These are phyloP conservation scores for Cyclostephanos tholiformis DNA, from an alignment of 108 stramenopile genomes.

Conservation along the genomic window DNA sequence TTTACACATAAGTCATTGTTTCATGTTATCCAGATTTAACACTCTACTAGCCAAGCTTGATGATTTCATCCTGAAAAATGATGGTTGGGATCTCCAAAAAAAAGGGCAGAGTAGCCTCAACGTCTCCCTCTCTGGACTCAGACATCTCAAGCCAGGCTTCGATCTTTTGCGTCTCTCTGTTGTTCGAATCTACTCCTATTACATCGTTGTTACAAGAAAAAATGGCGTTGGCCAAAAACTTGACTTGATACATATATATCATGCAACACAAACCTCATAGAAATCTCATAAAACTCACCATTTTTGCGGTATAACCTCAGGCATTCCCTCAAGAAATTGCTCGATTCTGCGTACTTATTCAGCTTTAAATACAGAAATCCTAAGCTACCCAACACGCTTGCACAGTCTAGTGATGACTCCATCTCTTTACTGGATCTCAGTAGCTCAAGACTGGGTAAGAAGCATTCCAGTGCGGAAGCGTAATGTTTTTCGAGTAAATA, in stretches of 20 bases:
- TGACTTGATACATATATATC: background rate
- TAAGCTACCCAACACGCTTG: conserved; percentile 42
- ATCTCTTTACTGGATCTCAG: conserved; percentile 34
- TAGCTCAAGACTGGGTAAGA: conserved; percentile 39
- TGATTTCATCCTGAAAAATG: conserved; percentile 14
- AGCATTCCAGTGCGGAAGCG: conserved; percentile 37
- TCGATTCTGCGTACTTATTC: conserved; percentile 28
- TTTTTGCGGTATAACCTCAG: conserved; percentile 37
- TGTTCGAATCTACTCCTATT: conserved; percentile 27
- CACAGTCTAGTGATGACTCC: conserved; percentile 34
- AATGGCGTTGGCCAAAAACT: background rate
- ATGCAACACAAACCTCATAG: background rate
- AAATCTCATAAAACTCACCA: too few relatives aligned
- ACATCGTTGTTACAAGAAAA: background rate
- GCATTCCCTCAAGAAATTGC: conserved; percentile 45
- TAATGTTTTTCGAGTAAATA: conserved; percentile 39
- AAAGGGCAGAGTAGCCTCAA: conserved; percentile 28
- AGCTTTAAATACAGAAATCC: conserved; percentile 44
- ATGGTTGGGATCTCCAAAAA: conserved; percentile 42
- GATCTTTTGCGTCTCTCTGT: conserved; percentile 40
- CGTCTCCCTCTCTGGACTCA: conserved; percentile 33
- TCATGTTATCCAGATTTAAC: background rate
- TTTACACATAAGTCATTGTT: background rate
- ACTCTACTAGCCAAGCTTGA: background rate
- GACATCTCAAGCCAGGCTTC: conserved; percentile 36